These are phyloP conservation scores for Zygoascus bituminiphila DNA, from an alignment of 805 yeast species.

Conservation along the genomic window DNA sequence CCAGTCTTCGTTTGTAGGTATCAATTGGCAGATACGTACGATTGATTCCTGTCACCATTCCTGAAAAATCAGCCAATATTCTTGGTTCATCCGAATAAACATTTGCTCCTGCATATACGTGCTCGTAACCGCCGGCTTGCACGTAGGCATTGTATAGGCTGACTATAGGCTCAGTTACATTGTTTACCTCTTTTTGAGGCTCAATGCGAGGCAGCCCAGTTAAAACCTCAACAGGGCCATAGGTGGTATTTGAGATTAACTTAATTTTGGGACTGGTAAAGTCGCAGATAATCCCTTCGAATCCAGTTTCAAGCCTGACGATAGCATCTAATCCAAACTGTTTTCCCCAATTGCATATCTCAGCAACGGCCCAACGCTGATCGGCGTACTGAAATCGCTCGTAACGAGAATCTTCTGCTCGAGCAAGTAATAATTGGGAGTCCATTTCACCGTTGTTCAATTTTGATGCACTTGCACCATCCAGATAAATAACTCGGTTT, in stretches of 20 bases:
- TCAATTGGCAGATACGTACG: slow-evolving; percentile 41
- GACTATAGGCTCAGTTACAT: slow-evolving; percentile 9
- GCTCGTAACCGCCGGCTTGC: slow-evolving; percentile 37
- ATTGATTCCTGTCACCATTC: slow-evolving; percentile 46
- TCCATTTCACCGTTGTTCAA: slow-evolving; percentile 52
- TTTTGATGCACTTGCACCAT: slow-evolving; percentile 62
- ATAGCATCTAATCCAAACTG: slow-evolving; percentile 49
- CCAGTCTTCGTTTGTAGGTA: slow-evolving; percentile 35
- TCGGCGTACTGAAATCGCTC: slow-evolving; percentile 22
- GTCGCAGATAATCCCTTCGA: slow-evolving; percentile 51
- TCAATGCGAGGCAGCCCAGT: slow-evolving; percentile 3
- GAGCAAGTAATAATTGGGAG: slow-evolving; percentile 36
- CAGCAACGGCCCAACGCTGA: slow-evolving; percentile 42
- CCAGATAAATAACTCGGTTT: slow-evolving; percentile 41
- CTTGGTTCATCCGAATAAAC: slow-evolving; percentile 44
- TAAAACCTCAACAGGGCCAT: background rate
- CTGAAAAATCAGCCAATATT: slow-evolving; percentile 44
- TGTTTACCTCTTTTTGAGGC: slow-evolving; percentile 19
- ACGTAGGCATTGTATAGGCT: slow-evolving; percentile 20
- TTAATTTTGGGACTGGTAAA: slow-evolving; percentile 37
- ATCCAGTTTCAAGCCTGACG: slow-evolving; percentile 51
- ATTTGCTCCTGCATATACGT: slow-evolving; percentile 37
- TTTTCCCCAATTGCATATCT: slow-evolving; percentile 47
- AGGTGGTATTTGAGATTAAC: slow-evolving; percentile 27
- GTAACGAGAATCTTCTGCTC: slow-evolving; percentile 24